Conservation (phyloP, 148 eudicot genomes). For the Heliosperma pusillum region DNA sequence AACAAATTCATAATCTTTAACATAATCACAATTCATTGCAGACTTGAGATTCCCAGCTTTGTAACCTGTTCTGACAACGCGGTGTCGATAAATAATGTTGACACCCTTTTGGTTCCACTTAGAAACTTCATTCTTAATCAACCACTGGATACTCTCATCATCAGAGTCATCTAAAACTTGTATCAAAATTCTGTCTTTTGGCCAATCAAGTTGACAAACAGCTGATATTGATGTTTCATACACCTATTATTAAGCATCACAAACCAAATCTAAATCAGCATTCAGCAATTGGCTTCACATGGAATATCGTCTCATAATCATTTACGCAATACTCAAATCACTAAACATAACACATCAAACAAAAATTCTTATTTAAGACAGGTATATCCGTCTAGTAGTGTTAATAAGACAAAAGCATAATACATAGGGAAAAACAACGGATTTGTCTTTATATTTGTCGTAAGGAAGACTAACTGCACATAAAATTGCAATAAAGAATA, state of each 20-base stretch:
- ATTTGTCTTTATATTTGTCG: no score
- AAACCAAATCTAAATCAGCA: neutral
- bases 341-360: neutral
- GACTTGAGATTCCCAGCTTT: slow-evolving; percentile 81
- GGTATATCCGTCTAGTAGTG: no score
- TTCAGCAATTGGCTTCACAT: neutral
- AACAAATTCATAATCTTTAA: slow-evolving; percentile 67
- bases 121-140: slow-evolving; percentile 56
- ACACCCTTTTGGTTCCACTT: slow-evolving; percentile 64
- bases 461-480: no score
- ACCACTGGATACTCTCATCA: slow-evolving; percentile 51
- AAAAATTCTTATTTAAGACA: no score
- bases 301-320: no score
- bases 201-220: slow-evolving; percentile 71
- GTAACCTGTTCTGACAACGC: slow-evolving; percentile 61
- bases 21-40: slow-evolving; percentile 72
- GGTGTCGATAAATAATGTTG: slow-evolving; percentile 58
- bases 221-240: slow-evolving; percentile 71
- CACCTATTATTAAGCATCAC: slow-evolving; percentile 34
- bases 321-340: no score
- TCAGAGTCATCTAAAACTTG: slow-evolving; percentile 74
- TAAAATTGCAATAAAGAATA: neutral
- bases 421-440: no score
- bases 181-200: slow-evolving; percentile 49
- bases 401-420: no score